phyloP scores from a whole-genome alignment of 1,284 basidiomycete genomes.

The Wallemia ichthyophaga region DNA sequence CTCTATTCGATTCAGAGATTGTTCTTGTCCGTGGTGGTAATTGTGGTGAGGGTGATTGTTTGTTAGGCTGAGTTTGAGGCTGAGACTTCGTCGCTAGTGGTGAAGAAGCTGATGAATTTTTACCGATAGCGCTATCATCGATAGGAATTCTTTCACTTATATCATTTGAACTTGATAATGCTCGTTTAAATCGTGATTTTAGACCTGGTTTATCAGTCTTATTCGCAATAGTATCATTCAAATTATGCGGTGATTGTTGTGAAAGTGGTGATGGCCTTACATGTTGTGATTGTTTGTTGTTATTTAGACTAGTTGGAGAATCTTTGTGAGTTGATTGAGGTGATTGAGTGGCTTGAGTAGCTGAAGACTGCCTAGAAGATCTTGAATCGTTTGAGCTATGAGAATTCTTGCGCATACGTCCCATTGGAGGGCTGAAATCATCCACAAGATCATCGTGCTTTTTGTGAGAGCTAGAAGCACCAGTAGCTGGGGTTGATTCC shows the following conservation, averaged over 20 bases:
- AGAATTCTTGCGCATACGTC: neutral
- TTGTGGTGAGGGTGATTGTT: constrained; percentile 8
- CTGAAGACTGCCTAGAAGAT: neutral
- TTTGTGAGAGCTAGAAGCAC: neutral
- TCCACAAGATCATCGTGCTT: neutral
- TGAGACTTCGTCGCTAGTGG: neutral
- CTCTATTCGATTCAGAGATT: constrained; percentile 11
- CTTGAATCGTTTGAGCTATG: neutral
- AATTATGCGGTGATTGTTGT: constrained; percentile 18
- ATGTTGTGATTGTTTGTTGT: constrained; percentile 10
- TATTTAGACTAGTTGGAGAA: neutral
- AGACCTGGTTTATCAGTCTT: constrained; percentile 27
- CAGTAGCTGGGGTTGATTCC: neutral
- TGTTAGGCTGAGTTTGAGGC: constrained; percentile 5
- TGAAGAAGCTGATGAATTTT: neutral
- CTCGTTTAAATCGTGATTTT: constrained; percentile 42
- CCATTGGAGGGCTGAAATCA: neutral
- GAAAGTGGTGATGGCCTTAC: constrained; percentile 43
- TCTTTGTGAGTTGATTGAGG: neutral
- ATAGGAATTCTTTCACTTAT: constrained; percentile 14
- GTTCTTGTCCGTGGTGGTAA: constrained; percentile 10
- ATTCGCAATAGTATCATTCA: constrained; percentile 17
- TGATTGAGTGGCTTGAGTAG: neutral
- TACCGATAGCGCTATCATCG: constrained; percentile 9
- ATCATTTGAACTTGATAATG: constrained; percentile 32